Percentiles rank a stretch among this genome's conserved stretches.
Conservation (phyloP, 2,329 filamentous ascomycete genomes). For the Diaporthe eres region DNA sequence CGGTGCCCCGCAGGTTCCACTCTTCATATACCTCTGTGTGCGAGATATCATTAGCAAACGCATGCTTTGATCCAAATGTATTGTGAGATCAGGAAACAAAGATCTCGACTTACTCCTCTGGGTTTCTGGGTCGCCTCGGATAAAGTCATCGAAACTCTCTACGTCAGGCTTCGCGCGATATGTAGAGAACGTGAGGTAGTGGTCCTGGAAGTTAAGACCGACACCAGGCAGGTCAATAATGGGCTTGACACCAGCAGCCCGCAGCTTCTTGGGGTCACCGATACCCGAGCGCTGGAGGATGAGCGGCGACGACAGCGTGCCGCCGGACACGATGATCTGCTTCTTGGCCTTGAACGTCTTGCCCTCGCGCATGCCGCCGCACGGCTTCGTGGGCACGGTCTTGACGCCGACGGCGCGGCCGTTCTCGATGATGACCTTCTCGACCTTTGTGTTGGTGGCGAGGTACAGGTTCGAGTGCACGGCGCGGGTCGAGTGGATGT, state of each 20-base stretch:
- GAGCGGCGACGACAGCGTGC: slow-evolving; percentile 80
- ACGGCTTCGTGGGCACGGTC: slow-evolving; percentile 78
- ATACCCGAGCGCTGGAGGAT: slow-evolving; percentile 84
- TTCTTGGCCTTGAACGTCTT: slow-evolving; percentile 77
- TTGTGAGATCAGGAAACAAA: background rate
- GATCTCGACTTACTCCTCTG: slow-evolving; percentile 69
- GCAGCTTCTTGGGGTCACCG: slow-evolving; percentile 79
- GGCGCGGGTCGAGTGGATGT: slow-evolving; percentile 81
- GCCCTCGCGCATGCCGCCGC: slow-evolving; percentile 58
- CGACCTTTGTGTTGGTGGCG: slow-evolving; percentile 82
- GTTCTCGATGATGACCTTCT: slow-evolving; percentile 81
- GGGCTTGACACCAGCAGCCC: slow-evolving; percentile 76
- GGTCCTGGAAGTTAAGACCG: slow-evolving; percentile 83
- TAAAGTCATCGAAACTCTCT: slow-evolving; percentile 86
- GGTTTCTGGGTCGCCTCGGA: slow-evolving; percentile 78
- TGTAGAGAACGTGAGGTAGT: slow-evolving; percentile 79
- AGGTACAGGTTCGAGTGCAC: slow-evolving; percentile 80
- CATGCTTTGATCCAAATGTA: no score
- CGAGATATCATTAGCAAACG: slow-evolving; percentile 22
- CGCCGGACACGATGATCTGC: slow-evolving; percentile 80
- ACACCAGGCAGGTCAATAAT: slow-evolving; percentile 80
- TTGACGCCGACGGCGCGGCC: slow-evolving; percentile 80
- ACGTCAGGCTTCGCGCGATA: slow-evolving; percentile 81
- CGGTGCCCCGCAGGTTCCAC: slow-evolving; percentile 85
- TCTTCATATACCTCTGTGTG: slow-evolving; percentile 75